These are phyloP conservation scores for Umbelopsis sp. DNA, from an alignment of 192 early-diverging fungal species.

Conservation along the genomic window DNA sequence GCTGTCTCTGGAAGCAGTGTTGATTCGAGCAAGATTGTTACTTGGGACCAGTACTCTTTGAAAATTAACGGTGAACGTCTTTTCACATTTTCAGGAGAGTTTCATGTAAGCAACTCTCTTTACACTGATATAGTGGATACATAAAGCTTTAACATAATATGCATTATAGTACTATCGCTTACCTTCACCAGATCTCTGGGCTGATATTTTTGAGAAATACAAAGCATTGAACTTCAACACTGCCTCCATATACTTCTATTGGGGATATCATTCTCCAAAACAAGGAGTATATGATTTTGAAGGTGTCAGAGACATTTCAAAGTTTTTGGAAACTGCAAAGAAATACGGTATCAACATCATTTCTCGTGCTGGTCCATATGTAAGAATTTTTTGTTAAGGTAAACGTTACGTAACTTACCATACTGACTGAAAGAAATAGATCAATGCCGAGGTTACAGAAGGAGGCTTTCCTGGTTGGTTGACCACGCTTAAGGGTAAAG, in stretches of 20 bases:
- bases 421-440: no score
- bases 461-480: background rate
- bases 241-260: conserved; percentile 31
- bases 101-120: conserved; percentile 9
- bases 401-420: no score
- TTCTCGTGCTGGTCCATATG: conserved; percentile 25
- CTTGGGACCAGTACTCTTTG: conserved; percentile 22
- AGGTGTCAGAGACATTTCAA: conserved; percentile 30
- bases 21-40: conserved; percentile 8
- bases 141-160: background rate
- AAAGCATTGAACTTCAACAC: conserved; percentile 30
- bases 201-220: conserved; percentile 33
- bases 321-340: conserved; percentile 23
- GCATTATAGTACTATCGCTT: conserved; percentile 26
- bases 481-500: background rate
- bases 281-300: conserved; percentile 34
- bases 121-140: background rate
- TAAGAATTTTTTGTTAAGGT: background rate
- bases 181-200: conserved; percentile 34
- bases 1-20: background rate
- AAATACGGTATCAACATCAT: conserved; percentile 31
- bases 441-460: background rate
- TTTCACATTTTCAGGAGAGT: conserved; percentile 21
- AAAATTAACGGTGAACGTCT: conserved; percentile 12
- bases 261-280: conserved; percentile 37